Base-by-base conservation (phyloP, 2,329 filamentous ascomycete species). In the Monilinia fructigena region DNA sequence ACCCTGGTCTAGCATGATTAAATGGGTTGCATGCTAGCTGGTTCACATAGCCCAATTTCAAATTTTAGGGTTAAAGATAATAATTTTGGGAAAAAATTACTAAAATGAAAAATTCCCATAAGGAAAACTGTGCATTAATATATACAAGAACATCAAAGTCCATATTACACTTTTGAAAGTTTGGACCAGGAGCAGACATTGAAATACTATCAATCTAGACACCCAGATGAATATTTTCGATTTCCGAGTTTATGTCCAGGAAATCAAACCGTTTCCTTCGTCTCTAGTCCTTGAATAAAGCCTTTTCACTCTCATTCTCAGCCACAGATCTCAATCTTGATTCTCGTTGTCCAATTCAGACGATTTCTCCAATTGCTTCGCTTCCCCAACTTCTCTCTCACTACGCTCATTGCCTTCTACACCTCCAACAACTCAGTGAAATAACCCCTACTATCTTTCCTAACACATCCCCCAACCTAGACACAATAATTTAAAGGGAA, bases 401-500 rank as follows among this genome's bases (percentile, higher is more conserved):
- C 31, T 18, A 0, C n/a, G 5, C 23, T 11, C n/a, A 20, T 23
- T 18, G 0, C 28, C 3, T 31, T 18, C 35, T 28, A 28, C 3
- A 18, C 8, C 18, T 40, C 10, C 35, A 55, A 65, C 6, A 52
- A 10, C n/a, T 2, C 11, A 2, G 10, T 35, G 26, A 48, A 47
- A n/a, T 16, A 23, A 11, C n/a, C 18, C 54, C 40, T 7, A 12
- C 1, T 18, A 65, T 16, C 42, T 31, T 23, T 35, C 54, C 5
- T 35, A 42, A n/a, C 63, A 65, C 5, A 53, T 48, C 6, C 35
- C 26, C 54, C 63, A 65, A 10, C 23, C 55, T 10, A 28, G n/a
- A 31, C 63, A 59, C 18, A 65, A 65, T 18, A 26, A 40, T n/a
- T 59, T n/a, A 28, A 20, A 45, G 12, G 23, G 23, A n/a, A 20